Evolutionary conservation across 768 basidiomycete species (phyloP).

Genomic region (Tylopilus balloui): DNA sequence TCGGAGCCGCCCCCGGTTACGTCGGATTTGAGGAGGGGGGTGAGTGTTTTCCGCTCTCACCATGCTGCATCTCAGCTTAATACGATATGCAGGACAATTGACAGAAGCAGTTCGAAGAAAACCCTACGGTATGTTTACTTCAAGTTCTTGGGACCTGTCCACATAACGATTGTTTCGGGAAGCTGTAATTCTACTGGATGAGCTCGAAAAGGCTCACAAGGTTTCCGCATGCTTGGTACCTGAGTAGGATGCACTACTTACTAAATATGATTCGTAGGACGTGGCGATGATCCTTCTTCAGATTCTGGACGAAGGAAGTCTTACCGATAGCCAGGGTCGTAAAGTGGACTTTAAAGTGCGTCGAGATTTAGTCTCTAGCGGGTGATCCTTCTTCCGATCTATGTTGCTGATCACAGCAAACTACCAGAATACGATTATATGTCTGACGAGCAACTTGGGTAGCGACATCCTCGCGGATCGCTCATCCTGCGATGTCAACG

Average conservation of each 20-base stretch:
- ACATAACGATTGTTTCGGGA: background rate
- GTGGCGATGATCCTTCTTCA: conserved; percentile 89
- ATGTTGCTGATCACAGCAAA: background rate
- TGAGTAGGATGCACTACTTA: background rate
- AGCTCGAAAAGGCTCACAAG: conserved; percentile 70
- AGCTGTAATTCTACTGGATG: conserved; percentile 65
- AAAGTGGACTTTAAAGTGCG: conserved; percentile 84
- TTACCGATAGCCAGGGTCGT: conserved; percentile 89
- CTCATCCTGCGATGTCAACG: conserved; percentile 57
- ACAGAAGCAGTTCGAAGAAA: conserved; percentile 62
- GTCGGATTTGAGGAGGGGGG: conserved; percentile 74
- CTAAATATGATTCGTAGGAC: conserved; percentile 41
- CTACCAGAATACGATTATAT: conserved; percentile 83
- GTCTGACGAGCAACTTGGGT: conserved; percentile 84
- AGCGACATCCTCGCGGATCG: conserved; percentile 71
- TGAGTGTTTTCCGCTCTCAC: conserved; percentile 23
- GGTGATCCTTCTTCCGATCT: background rate
- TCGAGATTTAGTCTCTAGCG: background rate
- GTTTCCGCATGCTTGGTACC: conserved; percentile 26
- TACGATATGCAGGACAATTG: conserved; percentile 42
- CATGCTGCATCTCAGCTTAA: background rate
- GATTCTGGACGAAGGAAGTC: conserved; percentile 83
- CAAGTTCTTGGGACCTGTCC: background rate
- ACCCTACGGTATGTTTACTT: conserved; percentile 43
- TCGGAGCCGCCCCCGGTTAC: conserved; percentile 92